Evolutionary conservation across 208 protist genomes (phyloP).

Genomic region (Leishmania lainsoni): DNA sequence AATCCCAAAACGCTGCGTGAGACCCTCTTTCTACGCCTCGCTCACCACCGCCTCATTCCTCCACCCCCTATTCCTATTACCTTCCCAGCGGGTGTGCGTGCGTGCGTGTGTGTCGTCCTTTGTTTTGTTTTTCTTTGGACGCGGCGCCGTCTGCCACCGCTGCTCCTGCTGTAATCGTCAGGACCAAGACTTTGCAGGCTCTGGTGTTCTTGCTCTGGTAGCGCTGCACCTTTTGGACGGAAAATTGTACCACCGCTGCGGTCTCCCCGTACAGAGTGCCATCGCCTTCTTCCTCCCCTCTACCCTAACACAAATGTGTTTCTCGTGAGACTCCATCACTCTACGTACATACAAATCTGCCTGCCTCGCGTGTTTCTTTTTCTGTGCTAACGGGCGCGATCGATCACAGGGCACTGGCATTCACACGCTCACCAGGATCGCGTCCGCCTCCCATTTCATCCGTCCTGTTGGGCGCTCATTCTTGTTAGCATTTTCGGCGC

Average conservation of each 20-base stretch:
- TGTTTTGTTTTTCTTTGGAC: background rate
- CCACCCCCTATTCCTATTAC: background rate
- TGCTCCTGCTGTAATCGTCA: background rate
- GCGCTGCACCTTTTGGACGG: background rate
- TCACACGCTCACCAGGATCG: too few relatives aligned
- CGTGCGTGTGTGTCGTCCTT: background rate
- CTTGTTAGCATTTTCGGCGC: background rate
- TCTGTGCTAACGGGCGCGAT: too few relatives aligned
- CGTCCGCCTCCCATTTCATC: too few relatives aligned
- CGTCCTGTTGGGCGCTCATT: background rate
- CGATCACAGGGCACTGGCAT: too few relatives aligned
- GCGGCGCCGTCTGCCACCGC: background rate
- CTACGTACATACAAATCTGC: too few relatives aligned
- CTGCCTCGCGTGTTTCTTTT: too few relatives aligned
- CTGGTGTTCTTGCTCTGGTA: background rate
- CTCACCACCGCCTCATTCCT: background rate
- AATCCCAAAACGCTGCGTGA: background rate
- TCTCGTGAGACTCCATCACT: too few relatives aligned
- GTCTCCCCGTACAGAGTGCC: background rate
- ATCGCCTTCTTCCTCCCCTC: background rate
- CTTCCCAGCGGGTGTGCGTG: too few relatives aligned
- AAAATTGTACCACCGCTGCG: background rate
- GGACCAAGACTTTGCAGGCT: background rate
- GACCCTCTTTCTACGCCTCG: background rate
- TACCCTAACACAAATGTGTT: too few relatives aligned